Percentiles rank a stretch among this genome's conserved stretches.
These are phyloP conservation scores for Fusarium burgessii DNA, from an alignment of 2,329 filamentous ascomycete genomes.

Conservation along the genomic window DNA sequence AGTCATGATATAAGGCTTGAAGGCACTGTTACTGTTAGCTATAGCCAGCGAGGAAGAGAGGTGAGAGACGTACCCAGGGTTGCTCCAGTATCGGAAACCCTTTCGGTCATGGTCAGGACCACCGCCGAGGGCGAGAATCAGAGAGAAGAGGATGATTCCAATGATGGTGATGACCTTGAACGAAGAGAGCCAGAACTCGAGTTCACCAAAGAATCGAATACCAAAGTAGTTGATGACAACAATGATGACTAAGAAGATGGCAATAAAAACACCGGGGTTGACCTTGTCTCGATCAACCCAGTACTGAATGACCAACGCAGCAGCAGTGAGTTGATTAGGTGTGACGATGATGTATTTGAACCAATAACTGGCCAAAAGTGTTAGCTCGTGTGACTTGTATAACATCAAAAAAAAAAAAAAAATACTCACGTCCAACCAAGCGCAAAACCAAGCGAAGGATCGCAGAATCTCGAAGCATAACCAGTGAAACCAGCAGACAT, in stretches of 20 bases:
- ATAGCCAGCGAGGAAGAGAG: neutral
- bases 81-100: constrained; percentile 75
- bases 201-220: constrained; percentile 76
- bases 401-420: neutral
- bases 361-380: constrained; percentile 61
- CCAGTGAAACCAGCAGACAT: constrained; percentile 83
- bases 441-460: constrained; percentile 83
- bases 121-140: constrained; percentile 74
- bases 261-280: constrained; percentile 84
- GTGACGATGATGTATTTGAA: constrained; percentile 88
- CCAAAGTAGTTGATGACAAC: constrained; percentile 76
- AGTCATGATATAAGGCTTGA: constrained; percentile 47
- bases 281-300: constrained; percentile 75
- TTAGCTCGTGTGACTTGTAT: constrained; percentile 18
- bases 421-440: constrained; percentile 75
- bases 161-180: constrained; percentile 77
- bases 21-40: constrained; percentile 50
- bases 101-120: constrained; percentile 71
- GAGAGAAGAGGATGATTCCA: constrained; percentile 73
- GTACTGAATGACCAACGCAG: constrained; percentile 81
- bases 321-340: constrained; percentile 86
- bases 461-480: constrained; percentile 82
- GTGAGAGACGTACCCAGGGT: constrained; percentile 58
- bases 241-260: constrained; percentile 74
- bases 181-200: constrained; percentile 71